Conservation (phyloP, 768 basidiomycete genomes). For the Psilocybe cubensis region DNA sequence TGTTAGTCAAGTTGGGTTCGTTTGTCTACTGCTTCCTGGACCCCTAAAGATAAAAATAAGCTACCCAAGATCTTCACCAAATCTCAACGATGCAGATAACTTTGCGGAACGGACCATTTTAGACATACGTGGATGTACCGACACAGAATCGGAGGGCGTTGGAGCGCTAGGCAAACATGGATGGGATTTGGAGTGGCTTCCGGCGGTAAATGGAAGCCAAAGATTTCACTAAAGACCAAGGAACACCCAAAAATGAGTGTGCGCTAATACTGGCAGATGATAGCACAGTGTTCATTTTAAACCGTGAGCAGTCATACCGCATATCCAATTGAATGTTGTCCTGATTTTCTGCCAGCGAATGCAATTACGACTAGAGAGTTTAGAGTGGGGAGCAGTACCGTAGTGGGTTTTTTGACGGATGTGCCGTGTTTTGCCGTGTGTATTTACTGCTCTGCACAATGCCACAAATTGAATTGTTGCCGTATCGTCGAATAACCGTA, state of each 20-base stretch:
- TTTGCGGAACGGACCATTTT: not conserved
- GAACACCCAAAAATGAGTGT: not conserved
- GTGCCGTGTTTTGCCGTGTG: not conserved
- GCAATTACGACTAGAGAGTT: not conserved
- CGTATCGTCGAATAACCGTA: not conserved
- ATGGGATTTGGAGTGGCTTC: not conserved
- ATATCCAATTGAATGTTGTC: not conserved
- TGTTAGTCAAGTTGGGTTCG: not conserved
- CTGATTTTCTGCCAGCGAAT: not conserved
- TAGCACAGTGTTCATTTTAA: not conserved
- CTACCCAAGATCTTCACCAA: no score
- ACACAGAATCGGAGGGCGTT: not conserved
- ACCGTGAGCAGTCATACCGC: not conserved
- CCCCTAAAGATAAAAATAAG: not conserved
- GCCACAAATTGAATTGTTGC: not conserved
- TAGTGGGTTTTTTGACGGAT: not conserved
- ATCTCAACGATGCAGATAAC: not conserved
- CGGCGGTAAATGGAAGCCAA: not conserved
- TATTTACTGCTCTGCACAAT: not conserved
- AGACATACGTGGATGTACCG: not conserved
- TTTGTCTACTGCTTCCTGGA: not conserved
- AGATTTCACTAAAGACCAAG: not conserved
- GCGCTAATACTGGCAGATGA: not conserved
- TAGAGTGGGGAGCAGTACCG: not conserved
- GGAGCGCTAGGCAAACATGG: not conserved